phyloP scores from a whole-genome alignment of 164 flowering plant genomes.

The Stephania yunnanensis region DNA sequence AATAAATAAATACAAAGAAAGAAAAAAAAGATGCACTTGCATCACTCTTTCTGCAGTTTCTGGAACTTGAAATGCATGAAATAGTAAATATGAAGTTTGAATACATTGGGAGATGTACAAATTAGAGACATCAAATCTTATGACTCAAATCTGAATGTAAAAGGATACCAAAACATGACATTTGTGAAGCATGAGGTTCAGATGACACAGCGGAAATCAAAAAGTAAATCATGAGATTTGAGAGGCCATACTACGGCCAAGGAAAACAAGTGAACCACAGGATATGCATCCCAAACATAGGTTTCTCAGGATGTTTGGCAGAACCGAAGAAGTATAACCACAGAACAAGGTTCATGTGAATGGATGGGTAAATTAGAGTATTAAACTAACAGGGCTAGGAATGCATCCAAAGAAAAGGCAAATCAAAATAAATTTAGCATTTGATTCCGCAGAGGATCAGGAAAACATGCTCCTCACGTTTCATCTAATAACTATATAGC shows the following conservation, averaged over 20 bases:
- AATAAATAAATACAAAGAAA: too few species aligned
- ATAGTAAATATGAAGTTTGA: too few species aligned
- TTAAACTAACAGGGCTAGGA: background rate
- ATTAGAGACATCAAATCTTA: too few species aligned
- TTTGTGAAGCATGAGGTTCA: too few species aligned
- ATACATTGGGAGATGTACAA: too few species aligned
- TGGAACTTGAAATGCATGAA: too few species aligned
- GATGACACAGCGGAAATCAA: too few species aligned
- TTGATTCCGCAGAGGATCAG: background rate
- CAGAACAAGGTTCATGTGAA: background rate
- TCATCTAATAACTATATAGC: background rate
- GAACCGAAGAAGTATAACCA: background rate
- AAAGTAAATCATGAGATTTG: too few species aligned
- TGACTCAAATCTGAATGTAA: too few species aligned
- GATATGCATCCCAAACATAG: background rate
- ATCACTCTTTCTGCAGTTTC: too few species aligned
- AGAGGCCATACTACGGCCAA: background rate
- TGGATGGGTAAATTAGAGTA: background rate
- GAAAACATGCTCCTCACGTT: background rate
- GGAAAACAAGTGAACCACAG: background rate
- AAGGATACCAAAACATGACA: too few species aligned
- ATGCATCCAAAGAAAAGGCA: background rate
- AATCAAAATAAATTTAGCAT: background rate
- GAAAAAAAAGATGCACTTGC: too few species aligned
- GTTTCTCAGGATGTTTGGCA: background rate